phyloP scores from a whole-genome alignment of 805 yeast genomes.

The Wilhelminamyces savonicus region DNA sequence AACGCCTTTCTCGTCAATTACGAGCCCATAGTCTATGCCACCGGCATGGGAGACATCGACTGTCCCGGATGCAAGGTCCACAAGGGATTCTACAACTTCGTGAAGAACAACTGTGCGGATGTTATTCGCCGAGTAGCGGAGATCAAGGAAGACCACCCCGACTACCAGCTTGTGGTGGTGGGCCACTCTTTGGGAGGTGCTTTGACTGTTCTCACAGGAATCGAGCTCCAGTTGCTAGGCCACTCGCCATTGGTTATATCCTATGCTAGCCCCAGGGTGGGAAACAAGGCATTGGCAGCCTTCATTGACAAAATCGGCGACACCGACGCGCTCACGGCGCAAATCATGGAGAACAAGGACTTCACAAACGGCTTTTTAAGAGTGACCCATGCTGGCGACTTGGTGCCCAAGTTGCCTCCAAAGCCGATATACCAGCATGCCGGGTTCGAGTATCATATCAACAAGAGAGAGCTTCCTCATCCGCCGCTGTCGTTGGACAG shows the following conservation, averaged over 20 bases:
- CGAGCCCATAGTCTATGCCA: conserved; percentile 28
- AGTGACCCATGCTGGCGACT: conserved; percentile 53
- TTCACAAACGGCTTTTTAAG: too few relatives aligned
- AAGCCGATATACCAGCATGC: conserved; percentile 36
- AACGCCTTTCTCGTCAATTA: conserved; percentile 41
- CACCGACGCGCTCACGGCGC: conserved; percentile 19
- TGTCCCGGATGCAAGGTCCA: conserved; percentile 58
- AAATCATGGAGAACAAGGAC: conserved; percentile 14
- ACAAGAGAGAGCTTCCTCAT: conserved; percentile 35
- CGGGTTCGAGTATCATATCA: conserved; percentile 47
- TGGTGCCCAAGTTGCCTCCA: conserved; percentile 58
- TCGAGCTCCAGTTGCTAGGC: conserved; percentile 53
- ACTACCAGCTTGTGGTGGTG: conserved; percentile 45
- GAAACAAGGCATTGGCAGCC: conserved; percentile 42
- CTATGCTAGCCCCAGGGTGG: conserved; percentile 62
- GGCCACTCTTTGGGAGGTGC: conserved; percentile 84
- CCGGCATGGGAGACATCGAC: conserved; percentile 3
- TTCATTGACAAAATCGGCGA: conserved; percentile 49
- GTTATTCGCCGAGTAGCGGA: conserved; percentile 30
- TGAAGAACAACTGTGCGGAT: conserved; percentile 32
- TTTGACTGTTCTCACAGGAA: conserved; percentile 53
- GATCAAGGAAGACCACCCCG: conserved; percentile 32
- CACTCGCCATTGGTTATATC: conserved; percentile 49
- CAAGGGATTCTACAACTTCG: conserved; percentile 52
- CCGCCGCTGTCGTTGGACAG: too few relatives aligned